Evolutionary conservation across 768 basidiomycete genomes (phyloP), one percentile per base, ranked within the genome.

Genomic region (Boletus patriciae): DNA sequence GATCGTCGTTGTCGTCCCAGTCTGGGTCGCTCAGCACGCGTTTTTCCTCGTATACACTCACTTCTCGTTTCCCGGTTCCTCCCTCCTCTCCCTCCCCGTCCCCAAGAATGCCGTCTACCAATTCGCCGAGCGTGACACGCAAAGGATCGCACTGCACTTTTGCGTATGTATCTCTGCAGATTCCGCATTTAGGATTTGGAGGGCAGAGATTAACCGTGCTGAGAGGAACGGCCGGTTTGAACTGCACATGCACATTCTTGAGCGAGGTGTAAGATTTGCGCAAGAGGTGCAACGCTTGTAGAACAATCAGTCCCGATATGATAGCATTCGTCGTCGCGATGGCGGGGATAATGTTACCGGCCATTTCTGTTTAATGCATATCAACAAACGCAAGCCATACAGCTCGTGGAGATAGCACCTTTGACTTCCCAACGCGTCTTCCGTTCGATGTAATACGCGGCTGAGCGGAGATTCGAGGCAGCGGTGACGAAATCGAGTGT

Each of bases 311-410:
- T 0, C 96, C 97, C 0, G 97, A 90, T 62, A 98, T 86, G 71
- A 99, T 92, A 11, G 97, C 97, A 70, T 99, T 99, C 23, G 97
- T 99, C 4, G 97, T 99, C 6, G 97, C 97, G 65, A 99, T 98
- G 1, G 97, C 97, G 7, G 97, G 97, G 61, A 98, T 99, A 66
- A 99, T 98, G 73, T 99, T 99, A 11, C 97, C 97, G 0, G 97
- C 97, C 92, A 98, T 98, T 74, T 98, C 95, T 96, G 70, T 21
- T 23, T 3, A n/a, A 18, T 18, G 18, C 3, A 18, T 16, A 7
- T 58, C 36, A 52, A 47, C 18, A 18, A n/a, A 6, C 4, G 16
- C 29, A 15, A 37, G 29, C n/a, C 31, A 38, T 19, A 29, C 5
- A 3, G 3, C 10, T 38, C 3, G 1, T 19, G 19, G 15, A 37